Conservation (phyloP, 495 filamentous ascomycete species). For the Talaromyces trachyspermus region DNA sequence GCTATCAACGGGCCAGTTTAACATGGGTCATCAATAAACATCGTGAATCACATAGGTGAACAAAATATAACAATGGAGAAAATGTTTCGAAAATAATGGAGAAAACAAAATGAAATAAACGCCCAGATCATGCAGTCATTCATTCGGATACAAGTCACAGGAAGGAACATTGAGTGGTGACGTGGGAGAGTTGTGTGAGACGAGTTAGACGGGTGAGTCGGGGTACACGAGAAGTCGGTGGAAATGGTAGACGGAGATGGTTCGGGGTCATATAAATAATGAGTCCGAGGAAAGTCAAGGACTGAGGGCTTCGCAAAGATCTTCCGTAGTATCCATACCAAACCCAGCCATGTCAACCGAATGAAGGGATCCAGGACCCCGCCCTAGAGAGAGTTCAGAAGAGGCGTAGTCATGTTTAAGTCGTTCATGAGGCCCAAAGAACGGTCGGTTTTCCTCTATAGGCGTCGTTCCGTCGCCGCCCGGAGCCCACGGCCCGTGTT, state of each 20-base stretch:
- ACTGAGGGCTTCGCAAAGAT: slow-evolving; percentile 32
- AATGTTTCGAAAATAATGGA: too few species aligned
- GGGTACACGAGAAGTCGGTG: neutral
- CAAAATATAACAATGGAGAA: neutral
- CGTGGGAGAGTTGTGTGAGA: neutral
- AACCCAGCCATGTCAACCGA: slow-evolving; percentile 45
- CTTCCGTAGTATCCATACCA: slow-evolving; percentile 34
- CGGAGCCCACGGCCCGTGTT: slow-evolving; percentile 36
- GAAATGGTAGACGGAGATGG: neutral
- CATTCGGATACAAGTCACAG: slow-evolving; percentile 9
- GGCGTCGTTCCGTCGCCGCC: slow-evolving; percentile 43
- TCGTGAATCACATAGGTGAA: neutral
- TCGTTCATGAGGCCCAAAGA: slow-evolving; percentile 42
- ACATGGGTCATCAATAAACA: neutral
- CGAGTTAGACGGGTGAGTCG: neutral
- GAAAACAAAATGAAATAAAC: too few species aligned
- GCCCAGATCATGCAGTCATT: slow-evolving; percentile 17
- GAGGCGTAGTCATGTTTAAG: slow-evolving; percentile 45
- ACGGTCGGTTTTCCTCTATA: slow-evolving; percentile 41
- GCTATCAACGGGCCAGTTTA: neutral
- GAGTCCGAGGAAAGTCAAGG: slow-evolving; percentile 19
- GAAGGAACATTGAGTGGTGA: slow-evolving; percentile 1
- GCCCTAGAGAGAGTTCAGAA: slow-evolving; percentile 40
- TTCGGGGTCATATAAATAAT: neutral
- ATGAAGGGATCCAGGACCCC: slow-evolving; percentile 39